These are phyloP conservation scores for Candida oleophila DNA, from an alignment of 805 yeast genomes.

Conservation along the genomic window DNA sequence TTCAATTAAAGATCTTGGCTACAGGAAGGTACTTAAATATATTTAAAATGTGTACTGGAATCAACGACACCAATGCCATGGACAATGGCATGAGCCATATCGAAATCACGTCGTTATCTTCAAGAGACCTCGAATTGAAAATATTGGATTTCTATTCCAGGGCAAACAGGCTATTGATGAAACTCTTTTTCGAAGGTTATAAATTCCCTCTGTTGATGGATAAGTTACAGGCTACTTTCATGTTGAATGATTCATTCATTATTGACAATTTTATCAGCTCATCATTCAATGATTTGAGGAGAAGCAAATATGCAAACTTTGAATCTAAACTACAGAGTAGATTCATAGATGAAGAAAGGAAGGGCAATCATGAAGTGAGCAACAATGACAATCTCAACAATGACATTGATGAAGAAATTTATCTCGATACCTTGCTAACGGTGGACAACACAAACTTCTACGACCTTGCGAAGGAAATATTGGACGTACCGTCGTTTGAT, in stretches of 20 bases:
- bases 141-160: conserved; percentile 61
- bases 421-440: conserved; percentile 26
- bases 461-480: conserved; percentile 45
- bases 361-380: not conserved
- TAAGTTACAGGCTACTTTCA: conserved; percentile 55
- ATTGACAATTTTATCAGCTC: conserved; percentile 53
- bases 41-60: conserved; percentile 56
- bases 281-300: conserved; percentile 53
- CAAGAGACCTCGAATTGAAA: conserved; percentile 50
- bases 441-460: conserved; percentile 48
- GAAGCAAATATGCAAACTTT: conserved; percentile 33
- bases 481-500: conserved; percentile 54
- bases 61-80: conserved; percentile 20
- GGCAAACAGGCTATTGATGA: conserved; percentile 63
- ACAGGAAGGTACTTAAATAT: conserved; percentile 88
- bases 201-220: conserved; percentile 47
- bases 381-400: not conserved
- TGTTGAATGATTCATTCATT: conserved; percentile 51
- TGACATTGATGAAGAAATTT: conserved; percentile 6
- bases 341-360: conserved; percentile 11
- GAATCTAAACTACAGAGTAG: conserved; percentile 24
- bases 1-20: conserved; percentile 64
- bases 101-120: conserved; percentile 16
- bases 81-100: not conserved
- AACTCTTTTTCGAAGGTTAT: conserved; percentile 61